phyloP scores from a whole-genome alignment of 2,329 filamentous ascomycete species.

The Aspergillus fructus region DNA sequence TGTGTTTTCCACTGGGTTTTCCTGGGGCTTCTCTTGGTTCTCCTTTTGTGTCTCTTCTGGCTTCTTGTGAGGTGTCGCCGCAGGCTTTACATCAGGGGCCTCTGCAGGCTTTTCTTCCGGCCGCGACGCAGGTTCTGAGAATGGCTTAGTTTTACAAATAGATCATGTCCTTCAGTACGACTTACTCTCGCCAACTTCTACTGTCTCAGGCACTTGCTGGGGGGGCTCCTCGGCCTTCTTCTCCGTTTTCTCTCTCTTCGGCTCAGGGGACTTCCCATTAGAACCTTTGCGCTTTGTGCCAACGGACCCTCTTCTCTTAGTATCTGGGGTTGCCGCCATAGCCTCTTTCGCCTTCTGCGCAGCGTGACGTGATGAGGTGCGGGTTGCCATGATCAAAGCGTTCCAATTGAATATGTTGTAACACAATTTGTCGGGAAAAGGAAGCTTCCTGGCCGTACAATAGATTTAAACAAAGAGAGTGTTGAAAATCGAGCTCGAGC shows the following conservation, averaged over 20 bases:
- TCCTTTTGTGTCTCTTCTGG: constrained; percentile 3
- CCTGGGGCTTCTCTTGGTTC: neutral
- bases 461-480: neutral
- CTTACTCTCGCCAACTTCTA: constrained; percentile 13
- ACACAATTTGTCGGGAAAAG: neutral
- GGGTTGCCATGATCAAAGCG: constrained; percentile 27
- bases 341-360: constrained; percentile 46
- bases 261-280: constrained; percentile 22
- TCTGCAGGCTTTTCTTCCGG: constrained; percentile 3
- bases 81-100: constrained; percentile 8
- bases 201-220: constrained; percentile 12
- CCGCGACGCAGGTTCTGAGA: neutral
- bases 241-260: constrained; percentile 39
- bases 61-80: constrained; percentile 12
- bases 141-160: neutral
- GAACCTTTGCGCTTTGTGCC: constrained; percentile 43
- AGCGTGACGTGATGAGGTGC: constrained; percentile 44
- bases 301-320: constrained; percentile 25
- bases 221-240: constrained; percentile 10
- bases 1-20: constrained; percentile 4
- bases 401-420: neutral
- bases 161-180: neutral
- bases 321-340: constrained; percentile 33
- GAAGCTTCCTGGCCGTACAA: neutral
- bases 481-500: neutral